Percentiles rank a stretch among this genome's conserved stretches.
Evolutionary conservation across 2,329 filamentous ascomycete species (phyloP).

Genomic region (Ophiocordyceps polyrhachis-furcata): DNA sequence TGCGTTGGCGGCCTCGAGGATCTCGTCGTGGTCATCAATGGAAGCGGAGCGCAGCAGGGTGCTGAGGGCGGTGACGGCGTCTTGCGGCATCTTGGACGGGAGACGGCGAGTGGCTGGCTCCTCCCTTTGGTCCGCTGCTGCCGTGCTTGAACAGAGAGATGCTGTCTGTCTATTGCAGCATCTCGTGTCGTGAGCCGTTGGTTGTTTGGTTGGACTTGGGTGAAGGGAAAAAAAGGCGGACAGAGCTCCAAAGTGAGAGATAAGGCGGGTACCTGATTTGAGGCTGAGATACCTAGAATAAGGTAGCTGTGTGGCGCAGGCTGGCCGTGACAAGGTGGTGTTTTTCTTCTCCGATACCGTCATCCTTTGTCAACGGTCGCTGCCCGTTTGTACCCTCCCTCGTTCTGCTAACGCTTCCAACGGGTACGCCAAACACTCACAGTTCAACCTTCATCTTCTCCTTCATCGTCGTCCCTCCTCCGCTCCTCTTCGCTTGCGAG

Average conservation of each 20-base stretch:
- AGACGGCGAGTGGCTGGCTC: too few relatives aligned
- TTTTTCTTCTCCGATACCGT: too few relatives aligned
- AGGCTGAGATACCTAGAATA: not conserved
- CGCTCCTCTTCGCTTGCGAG: too few relatives aligned
- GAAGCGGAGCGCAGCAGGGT: slow-evolving; percentile 33
- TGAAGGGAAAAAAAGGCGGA: not conserved
- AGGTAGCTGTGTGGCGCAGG: not conserved
- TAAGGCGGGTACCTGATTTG: not conserved
- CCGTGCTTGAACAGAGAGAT: not conserved
- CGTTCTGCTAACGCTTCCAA: not conserved
- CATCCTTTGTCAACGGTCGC: not conserved
- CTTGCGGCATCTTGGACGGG: slow-evolving; percentile 17
- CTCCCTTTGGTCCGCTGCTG: too few relatives aligned
- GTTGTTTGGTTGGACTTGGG: not conserved
- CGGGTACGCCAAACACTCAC: too few relatives aligned
- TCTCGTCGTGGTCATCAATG: slow-evolving; percentile 55
- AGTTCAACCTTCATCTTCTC: too few relatives aligned
- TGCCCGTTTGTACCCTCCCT: not conserved
- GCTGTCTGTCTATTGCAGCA: not conserved
- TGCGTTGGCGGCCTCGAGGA: slow-evolving; percentile 44
- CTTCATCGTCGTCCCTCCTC: too few relatives aligned
- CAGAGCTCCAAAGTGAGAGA: not conserved
- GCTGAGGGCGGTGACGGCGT: slow-evolving; percentile 30
- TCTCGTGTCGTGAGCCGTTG: not conserved
- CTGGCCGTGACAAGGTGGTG: too few relatives aligned